Percentiles rank a stretch among this genome's conserved stretches.
Evolutionary conservation across 2,329 filamentous ascomycete genomes (phyloP).

Genomic region (Pseudogymnoascus sp.): DNA sequence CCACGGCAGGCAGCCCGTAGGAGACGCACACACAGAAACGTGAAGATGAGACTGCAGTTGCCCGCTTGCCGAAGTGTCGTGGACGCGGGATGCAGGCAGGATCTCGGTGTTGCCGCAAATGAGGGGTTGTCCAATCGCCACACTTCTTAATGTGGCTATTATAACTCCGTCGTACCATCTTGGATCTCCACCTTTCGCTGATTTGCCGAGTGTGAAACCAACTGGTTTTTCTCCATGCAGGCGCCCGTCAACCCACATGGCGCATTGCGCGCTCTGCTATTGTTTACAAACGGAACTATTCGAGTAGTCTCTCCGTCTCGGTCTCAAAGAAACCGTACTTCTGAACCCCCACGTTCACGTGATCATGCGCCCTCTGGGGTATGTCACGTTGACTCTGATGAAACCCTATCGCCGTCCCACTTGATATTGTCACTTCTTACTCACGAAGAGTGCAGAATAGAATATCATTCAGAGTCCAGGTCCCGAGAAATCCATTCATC

Average conservation of each 20-base stretch:
- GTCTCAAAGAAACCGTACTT: neutral
- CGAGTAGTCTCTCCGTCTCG: neutral
- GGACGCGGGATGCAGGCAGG: neutral
- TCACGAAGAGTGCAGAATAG: neutral
- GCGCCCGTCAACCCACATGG: neutral
- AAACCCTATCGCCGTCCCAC: neutral
- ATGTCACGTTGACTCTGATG: neutral
- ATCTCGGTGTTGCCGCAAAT: conserved; percentile 4
- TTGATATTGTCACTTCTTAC: neutral
- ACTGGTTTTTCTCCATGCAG: neutral
- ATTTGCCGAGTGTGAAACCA: conserved; percentile 5
- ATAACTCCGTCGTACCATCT: neutral
- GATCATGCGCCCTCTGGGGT: neutral
- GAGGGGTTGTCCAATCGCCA: conserved; percentile 6
- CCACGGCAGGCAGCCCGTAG: neutral
- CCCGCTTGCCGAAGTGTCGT: neutral
- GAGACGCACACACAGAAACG: conserved; percentile 7
- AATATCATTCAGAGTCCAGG: neutral
- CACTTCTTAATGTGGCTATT: neutral
- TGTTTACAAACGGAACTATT: conserved; percentile 8
- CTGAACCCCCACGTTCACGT: neutral
- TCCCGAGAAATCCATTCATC: conserved; percentile 8
- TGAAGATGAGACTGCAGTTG: conserved; percentile 6
- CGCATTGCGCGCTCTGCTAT: neutral
- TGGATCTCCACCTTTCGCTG: neutral